Base-by-base conservation (phyloP, 2,329 filamentous ascomycete species). In the Aspergillus sp. region DNA sequence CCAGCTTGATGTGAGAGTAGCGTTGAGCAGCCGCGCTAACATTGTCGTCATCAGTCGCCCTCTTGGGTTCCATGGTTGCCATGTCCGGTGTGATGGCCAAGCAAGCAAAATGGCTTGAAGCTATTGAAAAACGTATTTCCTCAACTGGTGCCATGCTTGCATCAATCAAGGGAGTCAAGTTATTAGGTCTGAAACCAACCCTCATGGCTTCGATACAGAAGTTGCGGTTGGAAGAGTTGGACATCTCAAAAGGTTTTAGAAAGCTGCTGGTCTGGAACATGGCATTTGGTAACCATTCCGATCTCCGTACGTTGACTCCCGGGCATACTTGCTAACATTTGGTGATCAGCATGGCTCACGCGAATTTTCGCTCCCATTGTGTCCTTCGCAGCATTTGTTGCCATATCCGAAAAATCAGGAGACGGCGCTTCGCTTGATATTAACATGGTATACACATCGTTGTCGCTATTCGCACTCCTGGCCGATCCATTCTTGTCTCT, bases 91-190 rank as follows among this genome's bases (percentile, higher is more conserved):
- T 77, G 3, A 71, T 75, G 21, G 59, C 70, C 2, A 67, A 68
- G 15, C 80, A 82, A 56, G 75, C 74, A 5, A 63, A 68, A 15
- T 84, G 82, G 82, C 73, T 83, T 35, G 72, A 78, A 46, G 80
- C 80, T 11, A 80, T 82, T n/a, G 75, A 84, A 62, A 70, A 70
- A 24, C 77, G 81, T 2, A 77, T 84, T 21, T 78, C 75, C 5
- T 75, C 77, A 15, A 84, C 81, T 0, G 72, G 78, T 5, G 73
- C 75, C 4, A 78, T 81, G 62, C 70, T 84, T 0, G 75, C 74
- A 4, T 78, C 76, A 14, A 82, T 84, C 70, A 83, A 82, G 62
- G 77, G 76, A n/a, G 73, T 83, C 55, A 84, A 82, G 61, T 76
- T 83, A 52, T 73, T 78, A 0, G 82, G 81, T 0, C 64, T 84